Conservation (phyloP, 164 flowering plant species). For the Macadamia integrifolia region DNA sequence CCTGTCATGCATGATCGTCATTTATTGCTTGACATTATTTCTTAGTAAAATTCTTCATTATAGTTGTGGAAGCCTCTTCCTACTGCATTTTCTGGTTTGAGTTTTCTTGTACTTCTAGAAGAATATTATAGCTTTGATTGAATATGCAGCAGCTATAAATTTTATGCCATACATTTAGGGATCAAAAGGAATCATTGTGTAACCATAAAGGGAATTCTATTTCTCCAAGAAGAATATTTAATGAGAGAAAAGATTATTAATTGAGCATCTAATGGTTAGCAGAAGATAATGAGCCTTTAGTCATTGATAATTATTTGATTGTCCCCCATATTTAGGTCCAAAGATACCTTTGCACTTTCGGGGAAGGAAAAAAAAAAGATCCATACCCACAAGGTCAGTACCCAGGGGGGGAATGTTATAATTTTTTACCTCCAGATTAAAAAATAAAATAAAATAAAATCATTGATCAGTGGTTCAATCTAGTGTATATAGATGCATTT, state of each 20-base stretch:
- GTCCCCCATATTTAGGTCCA: background rate
- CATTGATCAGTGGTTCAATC: background rate
- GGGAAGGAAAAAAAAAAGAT: background rate
- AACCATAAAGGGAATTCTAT: background rate
- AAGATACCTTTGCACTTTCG: background rate
- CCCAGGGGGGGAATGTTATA: background rate
- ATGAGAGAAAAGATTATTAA: background rate
- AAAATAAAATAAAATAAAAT: background rate
- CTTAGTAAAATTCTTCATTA: background rate
- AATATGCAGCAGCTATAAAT: too few species aligned
- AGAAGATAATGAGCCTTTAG: background rate
- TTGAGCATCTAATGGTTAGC: background rate
- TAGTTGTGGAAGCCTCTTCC: background rate
- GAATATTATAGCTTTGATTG: background rate
- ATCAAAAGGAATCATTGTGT: background rate
- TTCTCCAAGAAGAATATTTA: background rate
- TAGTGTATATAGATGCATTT: too few species aligned
- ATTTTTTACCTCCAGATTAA: background rate
- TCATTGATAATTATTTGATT: background rate
- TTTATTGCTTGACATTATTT: conserved; percentile 4
- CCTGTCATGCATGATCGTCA: conserved; percentile 3
- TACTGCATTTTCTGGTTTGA: background rate
- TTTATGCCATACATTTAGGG: too few species aligned
- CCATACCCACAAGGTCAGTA: background rate
- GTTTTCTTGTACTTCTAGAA: background rate